Evolutionary conservation across 108 stramenopile genomes (phyloP), one percentile per base, ranked within the genome.

Genomic region (Skeletonema grethae): DNA sequence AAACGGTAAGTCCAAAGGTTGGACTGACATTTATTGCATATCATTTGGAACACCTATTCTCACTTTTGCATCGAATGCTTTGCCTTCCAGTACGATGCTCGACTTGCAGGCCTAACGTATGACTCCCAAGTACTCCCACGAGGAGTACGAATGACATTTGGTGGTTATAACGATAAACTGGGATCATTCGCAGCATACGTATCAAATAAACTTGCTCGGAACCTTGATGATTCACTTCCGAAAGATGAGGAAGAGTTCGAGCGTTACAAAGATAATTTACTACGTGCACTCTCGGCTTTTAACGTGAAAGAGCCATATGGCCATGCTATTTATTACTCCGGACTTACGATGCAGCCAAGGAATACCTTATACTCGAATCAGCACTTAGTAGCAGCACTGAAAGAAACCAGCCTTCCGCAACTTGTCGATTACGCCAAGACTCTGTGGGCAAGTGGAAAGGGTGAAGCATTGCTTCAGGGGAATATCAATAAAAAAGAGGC

Each of bases 121-220:
- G 87, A 91, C 38, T 74, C 91, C n/a, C 82, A 86, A 36, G 84
- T 91, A 43, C 65, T 90, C 1, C 87, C 91, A 10, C 78, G 92
- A 58, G 95, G 95, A 8, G 82, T 91, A 5, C 75, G 90, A 2
- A 24, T 94, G 10, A 91, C 93, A 8, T 93, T 96, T 72, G 95
- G 93, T 5, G 95, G 95, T 22, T 96, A 91, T 85, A 90, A 91
- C 43, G 93, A 90, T 36, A 91, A 91, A 69, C 79, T 96, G 8
- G 43, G 80, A 63, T 62, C 80, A 0, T 91, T 96, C 59, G 91
- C 90, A 12, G 57, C 79, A 7, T 88, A 88, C 46, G 84, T 94
- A 7, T 77, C 90, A 8, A 70, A 76, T 28, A 89, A 88, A 70
- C 73, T 87, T 3, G 76, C 85, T 10, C 63, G 66, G 8, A 84